Evolutionary conservation across 768 basidiomycete genomes (phyloP).

Genomic region (Kwoniella sp.): DNA sequence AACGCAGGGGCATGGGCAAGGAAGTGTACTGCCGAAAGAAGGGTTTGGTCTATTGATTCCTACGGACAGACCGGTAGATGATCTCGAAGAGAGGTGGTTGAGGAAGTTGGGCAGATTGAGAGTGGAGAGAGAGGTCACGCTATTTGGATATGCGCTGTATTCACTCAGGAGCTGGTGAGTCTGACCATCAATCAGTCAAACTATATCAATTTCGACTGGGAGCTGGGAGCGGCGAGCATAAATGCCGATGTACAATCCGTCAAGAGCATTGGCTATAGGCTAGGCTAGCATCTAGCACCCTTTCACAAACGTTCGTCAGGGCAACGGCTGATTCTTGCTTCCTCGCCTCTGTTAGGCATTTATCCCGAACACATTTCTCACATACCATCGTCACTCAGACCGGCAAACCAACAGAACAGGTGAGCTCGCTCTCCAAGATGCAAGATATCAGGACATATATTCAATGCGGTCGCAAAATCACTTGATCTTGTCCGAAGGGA

Average conservation of each 20-base stretch:
- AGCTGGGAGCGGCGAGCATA: no score
- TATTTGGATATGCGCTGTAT: conserved; percentile 44
- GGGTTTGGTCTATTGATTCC: conserved; percentile 33
- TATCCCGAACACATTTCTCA: conserved; percentile 47
- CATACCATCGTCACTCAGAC: conserved; percentile 50
- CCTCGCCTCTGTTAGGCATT: conserved; percentile 25
- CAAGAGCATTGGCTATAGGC: no score
- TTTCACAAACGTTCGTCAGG: no score
- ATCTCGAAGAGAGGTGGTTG: conserved; percentile 43
- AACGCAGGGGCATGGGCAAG: conserved; percentile 9
- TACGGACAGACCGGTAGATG: conserved; percentile 41
- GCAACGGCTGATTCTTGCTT: no score
- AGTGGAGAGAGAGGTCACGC: conserved; percentile 38
- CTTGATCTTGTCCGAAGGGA: no score
- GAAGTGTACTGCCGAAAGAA: background rate
- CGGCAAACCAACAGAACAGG: conserved; percentile 45
- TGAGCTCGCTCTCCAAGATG: no score
- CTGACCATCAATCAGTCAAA: background rate
- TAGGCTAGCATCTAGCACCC: no score
- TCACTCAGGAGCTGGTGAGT: conserved; percentile 44
- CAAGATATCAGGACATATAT: no score
- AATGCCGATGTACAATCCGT: no score
- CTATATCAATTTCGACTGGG: no score
- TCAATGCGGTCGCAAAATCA: no score
- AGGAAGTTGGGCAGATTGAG: conserved; percentile 33